Base-by-base conservation (phyloP, 1,284 basidiomycete species). In the Cerioporus squamosus region DNA sequence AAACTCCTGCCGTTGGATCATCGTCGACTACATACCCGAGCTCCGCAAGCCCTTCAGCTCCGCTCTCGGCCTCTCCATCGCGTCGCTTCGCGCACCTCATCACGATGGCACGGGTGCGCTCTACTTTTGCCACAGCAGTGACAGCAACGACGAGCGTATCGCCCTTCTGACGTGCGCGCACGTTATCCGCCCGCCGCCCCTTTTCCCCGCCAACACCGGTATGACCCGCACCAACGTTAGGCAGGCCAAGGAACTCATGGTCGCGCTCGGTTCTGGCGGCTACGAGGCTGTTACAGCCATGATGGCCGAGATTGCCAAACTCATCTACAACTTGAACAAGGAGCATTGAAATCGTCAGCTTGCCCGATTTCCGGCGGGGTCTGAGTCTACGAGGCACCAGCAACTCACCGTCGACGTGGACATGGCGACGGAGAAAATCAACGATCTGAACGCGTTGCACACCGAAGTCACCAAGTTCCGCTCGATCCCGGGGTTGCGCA, bases 71-170 rank as follows among this genome's bases (percentile, higher is more conserved):
- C 65, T 78, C 48, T 53, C 57, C 3, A 74, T 78, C 56, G 67
- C 72, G 31, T 60, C 71, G 39, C 5, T 60, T 59, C 26, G 63
- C 64, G 44, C 52, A 26, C 15, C 73, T 75, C 10, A 29, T 44
- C 45, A 70, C 49, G 71, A 75, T 60, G 76, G 76, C 48, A 77
- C 75, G 2, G 71, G 65, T 17, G 67, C 59, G 51, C 56, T 78
- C 52, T 79, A 68, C 68, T 57, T 74, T 59, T 65, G 68, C 61
- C 58, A 66, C 20, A 55, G 65, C 64, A 64, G 55, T 3, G 66
- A 72, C 20, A 61, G 65, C 60, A 55, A 74, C 47, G 66, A 68
- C 58, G n/a, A n/a, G n/a, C n/a, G n/a, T n/a, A 60, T 73, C 64
- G 43, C 65, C 55, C 29, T 73, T 55, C 65, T 78, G 33, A 78